Evolutionary conservation across 768 basidiomycete genomes (phyloP).

Genomic region (Rhizopogon vinicolor): DNA sequence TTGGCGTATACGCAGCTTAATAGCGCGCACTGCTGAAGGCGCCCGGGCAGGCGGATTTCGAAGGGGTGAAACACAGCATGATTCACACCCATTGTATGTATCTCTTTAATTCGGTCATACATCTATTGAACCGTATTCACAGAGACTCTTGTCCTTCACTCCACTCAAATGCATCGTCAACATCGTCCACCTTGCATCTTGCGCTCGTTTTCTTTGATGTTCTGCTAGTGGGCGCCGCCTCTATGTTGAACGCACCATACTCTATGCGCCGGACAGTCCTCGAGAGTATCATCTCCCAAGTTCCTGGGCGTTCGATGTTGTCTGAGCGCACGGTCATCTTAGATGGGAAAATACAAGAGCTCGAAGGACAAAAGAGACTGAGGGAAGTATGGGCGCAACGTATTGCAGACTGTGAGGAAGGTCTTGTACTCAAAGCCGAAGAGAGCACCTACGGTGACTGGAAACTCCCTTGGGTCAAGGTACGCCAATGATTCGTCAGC

Average conservation of each 20-base stretch:
- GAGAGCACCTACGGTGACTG: constrained; percentile 64
- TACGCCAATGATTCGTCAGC: constrained; percentile 20
- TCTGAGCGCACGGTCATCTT: constrained; percentile 49
- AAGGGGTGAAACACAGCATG: constrained; percentile 14
- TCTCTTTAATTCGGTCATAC: constrained; percentile 19
- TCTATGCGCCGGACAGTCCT: constrained; percentile 53
- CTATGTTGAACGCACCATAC: constrained; percentile 55
- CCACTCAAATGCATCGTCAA: constrained; percentile 32
- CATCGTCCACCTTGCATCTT: constrained; percentile 46
- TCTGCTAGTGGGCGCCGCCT: constrained; percentile 59
- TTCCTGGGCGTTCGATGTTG: constrained; percentile 62
- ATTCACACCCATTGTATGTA: constrained; percentile 17
- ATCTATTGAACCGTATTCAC: constrained; percentile 22
- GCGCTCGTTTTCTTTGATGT: constrained; percentile 88
- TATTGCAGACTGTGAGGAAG: constrained; percentile 56
- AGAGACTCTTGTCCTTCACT: constrained; percentile 39
- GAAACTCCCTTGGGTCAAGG: constrained; percentile 76
- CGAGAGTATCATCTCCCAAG: constrained; percentile 46
- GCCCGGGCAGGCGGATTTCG: constrained; percentile 30
- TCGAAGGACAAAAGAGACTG: constrained; percentile 24
- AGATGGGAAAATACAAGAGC: constrained; percentile 4
- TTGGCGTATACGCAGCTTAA: constrained; percentile 63
- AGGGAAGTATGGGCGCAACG: constrained; percentile 43
- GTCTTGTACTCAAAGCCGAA: constrained; percentile 74
- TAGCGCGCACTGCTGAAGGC: constrained; percentile 55